Conservation (phyloP, 805 yeast species). For the Candida vartiovaarae region DNA sequence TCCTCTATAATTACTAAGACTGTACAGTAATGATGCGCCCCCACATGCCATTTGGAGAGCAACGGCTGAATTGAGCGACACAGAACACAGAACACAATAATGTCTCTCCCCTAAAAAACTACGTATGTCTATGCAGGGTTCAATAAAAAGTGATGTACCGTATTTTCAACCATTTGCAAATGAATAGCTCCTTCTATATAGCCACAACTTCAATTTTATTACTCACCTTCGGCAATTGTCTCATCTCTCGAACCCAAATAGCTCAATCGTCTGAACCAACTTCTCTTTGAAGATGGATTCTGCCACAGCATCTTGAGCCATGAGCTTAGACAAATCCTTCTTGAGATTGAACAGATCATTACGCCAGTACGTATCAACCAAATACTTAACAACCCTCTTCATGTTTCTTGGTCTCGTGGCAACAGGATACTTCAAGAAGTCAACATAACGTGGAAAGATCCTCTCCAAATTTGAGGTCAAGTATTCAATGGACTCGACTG, state of each 20-base stretch:
- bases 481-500: constrained; percentile 5
- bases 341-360: constrained; percentile 18
- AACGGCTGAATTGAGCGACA: too few species aligned
- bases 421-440: constrained; percentile 26
- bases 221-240: too few species aligned
- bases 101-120: too few species aligned
- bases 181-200: too few species aligned
- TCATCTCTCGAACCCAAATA: constrained; percentile 23
- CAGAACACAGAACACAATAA: too few species aligned
- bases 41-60: too few species aligned
- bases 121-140: too few species aligned
- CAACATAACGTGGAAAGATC: constrained; percentile 25
- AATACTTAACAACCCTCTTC: constrained; percentile 27
- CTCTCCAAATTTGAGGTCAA: constrained; percentile 18
- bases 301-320: constrained; percentile 9
- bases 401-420: constrained; percentile 29
- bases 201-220: too few species aligned
- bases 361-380: constrained; percentile 30
- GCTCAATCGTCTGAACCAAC: constrained; percentile 15
- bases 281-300: constrained; percentile 9
- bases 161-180: too few species aligned
- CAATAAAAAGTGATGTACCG: too few species aligned
- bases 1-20: too few species aligned
- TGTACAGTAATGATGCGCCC: too few species aligned
- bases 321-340: constrained; percentile 8